Conservation (phyloP, 2,329 filamentous ascomycete genomes). For the Xylaria sp. region DNA sequence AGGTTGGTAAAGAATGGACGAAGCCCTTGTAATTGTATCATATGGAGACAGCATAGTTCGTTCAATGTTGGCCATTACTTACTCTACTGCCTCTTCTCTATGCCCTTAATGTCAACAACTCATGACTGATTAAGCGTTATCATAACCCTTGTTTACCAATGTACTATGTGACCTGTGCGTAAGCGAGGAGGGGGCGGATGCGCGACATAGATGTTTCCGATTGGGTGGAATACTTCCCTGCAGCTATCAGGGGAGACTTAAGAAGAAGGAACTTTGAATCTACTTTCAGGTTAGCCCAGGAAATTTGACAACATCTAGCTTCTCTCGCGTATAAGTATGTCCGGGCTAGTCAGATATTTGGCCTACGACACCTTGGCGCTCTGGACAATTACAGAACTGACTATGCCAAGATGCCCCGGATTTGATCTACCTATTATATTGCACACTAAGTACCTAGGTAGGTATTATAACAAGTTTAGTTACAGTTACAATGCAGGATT, state of each 20-base stretch:
- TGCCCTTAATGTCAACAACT: too few relatives aligned
- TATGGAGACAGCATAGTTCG: not conserved
- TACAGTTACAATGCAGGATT: not conserved
- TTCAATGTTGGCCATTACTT: not conserved
- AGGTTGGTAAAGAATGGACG: slow-evolving; percentile 25
- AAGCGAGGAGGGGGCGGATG: not conserved
- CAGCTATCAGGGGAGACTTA: not conserved
- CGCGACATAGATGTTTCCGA: too few relatives aligned
- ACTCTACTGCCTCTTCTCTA: not conserved
- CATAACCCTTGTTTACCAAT: too few relatives aligned
- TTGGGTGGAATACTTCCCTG: too few relatives aligned
- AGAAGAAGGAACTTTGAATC: not conserved
- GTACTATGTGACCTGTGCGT: too few relatives aligned
- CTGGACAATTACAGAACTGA: not conserved
- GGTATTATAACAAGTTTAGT: too few relatives aligned
- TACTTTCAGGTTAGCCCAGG: not conserved
- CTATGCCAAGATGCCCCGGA: slow-evolving; percentile 2
- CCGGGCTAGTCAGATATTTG: not conserved
- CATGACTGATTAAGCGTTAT: too few relatives aligned
- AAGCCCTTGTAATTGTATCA: slow-evolving; percentile 10
- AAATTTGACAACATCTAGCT: not conserved
- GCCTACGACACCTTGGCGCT: not conserved
- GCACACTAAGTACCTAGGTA: too few relatives aligned
- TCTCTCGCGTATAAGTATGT: not conserved
- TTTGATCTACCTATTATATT: not conserved